A percentile compares a stretch with the other conserved stretches of the same genome.
Conservation (phyloP, 106 monocot genomes). For the Dioscorea dumetorum region DNA sequence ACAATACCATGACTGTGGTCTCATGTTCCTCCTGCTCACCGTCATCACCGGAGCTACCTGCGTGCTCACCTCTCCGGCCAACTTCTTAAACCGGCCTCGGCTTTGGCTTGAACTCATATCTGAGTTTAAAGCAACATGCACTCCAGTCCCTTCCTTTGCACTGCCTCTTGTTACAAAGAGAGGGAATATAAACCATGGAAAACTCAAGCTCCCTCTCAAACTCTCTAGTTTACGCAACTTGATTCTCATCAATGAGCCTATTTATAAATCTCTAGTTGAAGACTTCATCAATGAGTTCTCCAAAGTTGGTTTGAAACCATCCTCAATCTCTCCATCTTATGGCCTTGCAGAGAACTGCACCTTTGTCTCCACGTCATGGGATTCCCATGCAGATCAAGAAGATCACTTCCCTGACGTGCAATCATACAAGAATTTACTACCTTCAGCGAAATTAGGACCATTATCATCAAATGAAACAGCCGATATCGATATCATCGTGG, state of each 20-base stretch:
- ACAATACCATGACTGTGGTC: slow-evolving; percentile 54
- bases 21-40: slow-evolving; percentile 48
- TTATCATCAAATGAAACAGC: not conserved
- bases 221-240: slow-evolving; percentile 23
- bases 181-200: slow-evolving; percentile 8
- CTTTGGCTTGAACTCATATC: slow-evolving; percentile 42
- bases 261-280: slow-evolving; percentile 15
- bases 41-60: slow-evolving; percentile 39
- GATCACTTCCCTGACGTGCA: slow-evolving; percentile 2
- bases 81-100: slow-evolving; percentile 31
- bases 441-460: slow-evolving; percentile 20
- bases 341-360: slow-evolving; percentile 55
- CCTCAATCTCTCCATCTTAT: slow-evolving; percentile 29
- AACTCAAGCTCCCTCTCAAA: slow-evolving; percentile 9
- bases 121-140: slow-evolving; percentile 33
- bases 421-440: slow-evolving; percentile 31
- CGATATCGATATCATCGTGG: slow-evolving; percentile 26
- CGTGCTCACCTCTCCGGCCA: slow-evolving; percentile 20
- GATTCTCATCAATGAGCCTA: slow-evolving; percentile 39
- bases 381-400: not conserved
- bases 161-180: slow-evolving; percentile 21
- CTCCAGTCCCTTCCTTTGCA: slow-evolving; percentile 32
- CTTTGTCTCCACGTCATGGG: slow-evolving; percentile 40
- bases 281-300: slow-evolving; percentile 28
- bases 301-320: slow-evolving; percentile 10